These are phyloP conservation scores for Laetiporus sulphureus DNA, from an alignment of 1,284 basidiomycete genomes.

Conservation along the genomic window DNA sequence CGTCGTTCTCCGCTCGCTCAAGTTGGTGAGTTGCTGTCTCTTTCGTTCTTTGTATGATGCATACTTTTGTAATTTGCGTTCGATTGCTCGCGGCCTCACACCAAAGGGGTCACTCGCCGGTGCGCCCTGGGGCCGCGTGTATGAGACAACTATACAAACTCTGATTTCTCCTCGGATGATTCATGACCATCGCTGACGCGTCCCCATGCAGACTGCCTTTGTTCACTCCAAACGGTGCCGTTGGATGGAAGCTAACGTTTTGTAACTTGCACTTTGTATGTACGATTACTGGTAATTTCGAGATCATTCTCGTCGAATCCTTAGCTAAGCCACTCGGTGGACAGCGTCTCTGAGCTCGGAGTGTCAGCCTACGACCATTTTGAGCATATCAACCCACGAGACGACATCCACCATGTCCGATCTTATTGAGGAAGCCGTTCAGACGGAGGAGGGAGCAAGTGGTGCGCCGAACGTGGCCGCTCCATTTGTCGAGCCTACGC, in stretches of 20 bases:
- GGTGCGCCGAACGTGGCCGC: too few species aligned
- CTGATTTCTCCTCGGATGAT: conserved; percentile 29
- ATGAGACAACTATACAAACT: conserved; percentile 58
- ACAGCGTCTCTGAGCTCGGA: too few species aligned
- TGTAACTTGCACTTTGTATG: not conserved
- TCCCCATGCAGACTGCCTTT: not conserved
- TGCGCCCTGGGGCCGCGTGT: conserved; percentile 53
- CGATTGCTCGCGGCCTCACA: conserved; percentile 49
- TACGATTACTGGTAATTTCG: conserved; percentile 5
- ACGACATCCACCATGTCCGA: not conserved
- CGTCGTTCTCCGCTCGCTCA: not conserved
- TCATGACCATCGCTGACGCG: not conserved
- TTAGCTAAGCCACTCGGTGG: conserved; percentile 8
- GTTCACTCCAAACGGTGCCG: not conserved
- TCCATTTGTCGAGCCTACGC: not conserved
- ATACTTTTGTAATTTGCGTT: conserved; percentile 79
- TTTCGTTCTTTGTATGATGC: conserved; percentile 40
- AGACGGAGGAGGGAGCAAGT: not conserved
- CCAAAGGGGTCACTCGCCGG: conserved; percentile 72
- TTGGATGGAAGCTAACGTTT: not conserved
- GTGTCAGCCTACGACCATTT: too few species aligned
- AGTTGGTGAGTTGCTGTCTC: conserved; percentile 15
- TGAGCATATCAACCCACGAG: not conserved
- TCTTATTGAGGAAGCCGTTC: not conserved
- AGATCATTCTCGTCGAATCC: conserved; percentile 3